Evolutionary conservation across 2,329 filamentous ascomycete species (phyloP).

Genomic region (Hysterium pulicare): DNA sequence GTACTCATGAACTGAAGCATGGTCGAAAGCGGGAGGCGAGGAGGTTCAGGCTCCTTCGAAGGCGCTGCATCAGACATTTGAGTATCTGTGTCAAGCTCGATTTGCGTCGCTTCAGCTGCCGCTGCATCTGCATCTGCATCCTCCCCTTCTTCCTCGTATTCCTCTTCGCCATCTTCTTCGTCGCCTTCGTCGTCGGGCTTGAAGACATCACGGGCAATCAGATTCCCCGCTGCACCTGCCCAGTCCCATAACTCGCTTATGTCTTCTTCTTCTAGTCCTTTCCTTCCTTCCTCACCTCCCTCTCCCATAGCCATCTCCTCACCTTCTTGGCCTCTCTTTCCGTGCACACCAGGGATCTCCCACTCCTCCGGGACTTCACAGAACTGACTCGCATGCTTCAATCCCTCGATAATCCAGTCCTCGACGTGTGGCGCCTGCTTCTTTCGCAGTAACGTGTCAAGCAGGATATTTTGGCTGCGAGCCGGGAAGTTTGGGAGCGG

Average conservation of each 20-base stretch:
- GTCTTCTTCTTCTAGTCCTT: slow-evolving; percentile 1
- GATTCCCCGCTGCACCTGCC: slow-evolving; percentile 1
- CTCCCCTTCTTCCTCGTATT: slow-evolving; percentile 1
- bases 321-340: background rate
- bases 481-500: slow-evolving; percentile 2
- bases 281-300: background rate
- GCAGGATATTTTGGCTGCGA: background rate
- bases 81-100: background rate
- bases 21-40: background rate
- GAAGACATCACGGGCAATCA: slow-evolving; percentile 1
- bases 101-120: no score
- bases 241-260: slow-evolving; percentile 1
- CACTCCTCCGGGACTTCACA: background rate
- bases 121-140: no score
- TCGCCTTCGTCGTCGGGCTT: background rate
- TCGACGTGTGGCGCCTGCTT: slow-evolving; percentile 3
- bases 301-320: background rate
- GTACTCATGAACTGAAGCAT: slow-evolving; percentile 1
- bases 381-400: background rate
- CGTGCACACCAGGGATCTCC: background rate
- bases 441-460: slow-evolving; percentile 1
- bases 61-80: background rate
- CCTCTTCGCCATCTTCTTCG: background rate
- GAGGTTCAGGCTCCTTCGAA: background rate
- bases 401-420: slow-evolving; percentile 3